Evolutionary conservation across 345 rosid genomes (phyloP).

Genomic region (Eucalyptus dawsonii): DNA sequence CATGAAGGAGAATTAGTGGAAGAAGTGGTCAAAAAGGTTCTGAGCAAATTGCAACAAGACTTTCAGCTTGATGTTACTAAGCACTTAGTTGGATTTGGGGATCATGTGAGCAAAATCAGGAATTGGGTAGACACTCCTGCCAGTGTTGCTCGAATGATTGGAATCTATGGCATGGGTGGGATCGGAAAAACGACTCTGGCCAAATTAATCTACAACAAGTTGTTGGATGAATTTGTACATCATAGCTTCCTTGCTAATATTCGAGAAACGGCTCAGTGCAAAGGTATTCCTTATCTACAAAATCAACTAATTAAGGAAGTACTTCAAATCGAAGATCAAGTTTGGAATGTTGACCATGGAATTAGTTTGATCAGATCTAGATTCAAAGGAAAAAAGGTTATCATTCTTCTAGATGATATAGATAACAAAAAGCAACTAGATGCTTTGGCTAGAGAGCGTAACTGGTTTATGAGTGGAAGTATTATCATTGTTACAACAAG

Average conservation of each 20-base stretch:
- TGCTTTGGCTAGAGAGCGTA: neutral
- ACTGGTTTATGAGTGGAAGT: neutral
- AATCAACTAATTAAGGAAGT: neutral
- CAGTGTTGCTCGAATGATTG: neutral
- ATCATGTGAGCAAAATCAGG: neutral
- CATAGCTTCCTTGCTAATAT: neutral
- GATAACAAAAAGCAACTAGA: accelerated
- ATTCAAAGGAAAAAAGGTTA: neutral
- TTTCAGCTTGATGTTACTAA: neutral
- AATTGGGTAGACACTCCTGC: neutral
- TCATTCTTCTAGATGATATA: neutral
- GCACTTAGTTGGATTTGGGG: neutral
- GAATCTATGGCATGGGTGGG: neutral
- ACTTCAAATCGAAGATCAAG: accelerated
- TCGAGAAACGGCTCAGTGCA: neutral
- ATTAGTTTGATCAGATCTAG: neutral
- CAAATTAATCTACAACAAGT: neutral
- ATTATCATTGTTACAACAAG: neutral
- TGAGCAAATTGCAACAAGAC: neutral
- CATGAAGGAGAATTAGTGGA: neutral
- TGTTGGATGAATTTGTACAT: accelerated
- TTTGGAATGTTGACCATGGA: neutral
- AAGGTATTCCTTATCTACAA: neutral
- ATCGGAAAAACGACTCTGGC: neutral
- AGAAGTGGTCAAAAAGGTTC: accelerated